Base-by-base conservation (phyloP, 2,329 filamentous ascomycete species). In the Claviceps quebecensis region DNA sequence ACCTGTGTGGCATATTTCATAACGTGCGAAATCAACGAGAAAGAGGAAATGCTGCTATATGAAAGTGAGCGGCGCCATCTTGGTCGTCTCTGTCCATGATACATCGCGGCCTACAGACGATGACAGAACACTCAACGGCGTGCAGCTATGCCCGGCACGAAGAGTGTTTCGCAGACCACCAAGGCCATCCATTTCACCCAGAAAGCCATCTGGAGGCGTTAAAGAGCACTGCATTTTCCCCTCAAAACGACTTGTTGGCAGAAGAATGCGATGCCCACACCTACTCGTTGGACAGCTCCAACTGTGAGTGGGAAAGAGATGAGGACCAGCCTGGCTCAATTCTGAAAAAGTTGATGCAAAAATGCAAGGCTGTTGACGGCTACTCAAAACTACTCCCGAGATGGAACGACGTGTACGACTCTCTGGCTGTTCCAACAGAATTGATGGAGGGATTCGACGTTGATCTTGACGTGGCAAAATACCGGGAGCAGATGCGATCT, bases 161-260 rank as follows among this genome's bases (percentile, higher is more conserved):
- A 4, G 43, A 44, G 14, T 68, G 62, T 49, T 65, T 68, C 34
- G 45, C 39, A 19, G 51, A 62, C 40, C 54, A 66, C 34, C 54
- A 23, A 37, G 52, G 36, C 1, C n/a, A 49, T 2, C 63, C 60
- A 0, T 68, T 63, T 50, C 55, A 58, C n/a, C 59, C 64, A n/a
- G 19, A 52, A 14, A 53, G 61, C 19, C 55, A 59, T n/a, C 36
- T 61, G 17, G 22, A 37, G 4, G 52, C 52, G 7, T 52, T 67
- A 22, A 17, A 45, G 45, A 17, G 13, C 11, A 48, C 50, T 16
- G 37, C 53, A 7, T 48, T 50, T 36, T 39, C 22, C 9, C 22
- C 37, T n/a, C 29, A 46, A 23, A 14, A 37, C 3, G 38, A 49
- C 22, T 22, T 34, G 26, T 47, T 50, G 38, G 8, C 34, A 22